Conservation (phyloP, 306 rosid genomes). For the Quercus aquifolioides region DNA sequence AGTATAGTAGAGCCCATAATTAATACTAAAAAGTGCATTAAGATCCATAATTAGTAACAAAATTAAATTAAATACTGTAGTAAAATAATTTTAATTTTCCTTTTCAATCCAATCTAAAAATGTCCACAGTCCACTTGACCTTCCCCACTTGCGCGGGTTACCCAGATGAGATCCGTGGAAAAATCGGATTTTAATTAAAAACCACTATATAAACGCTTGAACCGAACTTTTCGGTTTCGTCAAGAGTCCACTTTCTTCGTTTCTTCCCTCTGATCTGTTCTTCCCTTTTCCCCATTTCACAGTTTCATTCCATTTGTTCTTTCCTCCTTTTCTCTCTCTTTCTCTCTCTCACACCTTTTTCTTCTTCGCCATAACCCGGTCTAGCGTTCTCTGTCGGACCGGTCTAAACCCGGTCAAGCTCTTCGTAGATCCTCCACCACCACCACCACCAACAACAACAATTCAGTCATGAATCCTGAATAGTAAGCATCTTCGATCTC, state of each 20-base stretch:
- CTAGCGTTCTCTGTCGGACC: constrained; percentile 5
- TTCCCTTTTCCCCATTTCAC: neutral
- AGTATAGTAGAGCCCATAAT: rapidly evolving
- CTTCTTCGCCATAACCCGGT: neutral
- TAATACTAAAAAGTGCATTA: no score
- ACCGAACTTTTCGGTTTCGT: neutral
- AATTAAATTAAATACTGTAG: no score
- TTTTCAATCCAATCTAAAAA: no score
- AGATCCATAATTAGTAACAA: no score
- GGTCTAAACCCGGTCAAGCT: constrained; percentile 35
- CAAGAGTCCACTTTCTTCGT: neutral
- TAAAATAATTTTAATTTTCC: no score
- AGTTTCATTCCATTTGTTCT: neutral
- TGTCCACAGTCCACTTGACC: no score
- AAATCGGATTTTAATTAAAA: no score
- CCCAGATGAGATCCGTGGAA: neutral
- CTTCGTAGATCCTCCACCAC: constrained; percentile 11
- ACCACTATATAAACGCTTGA: no score
- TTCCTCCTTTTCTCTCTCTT: neutral
- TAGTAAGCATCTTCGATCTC: constrained; percentile 37
- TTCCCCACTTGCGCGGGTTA: neutral
- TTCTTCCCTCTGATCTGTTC: neutral
- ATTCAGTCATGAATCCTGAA: constrained; percentile 48
- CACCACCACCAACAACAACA: neutral
- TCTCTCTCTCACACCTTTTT: neutral